Conservation (phyloP, 495 filamentous ascomycete genomes). For the Monascus purpureus region DNA sequence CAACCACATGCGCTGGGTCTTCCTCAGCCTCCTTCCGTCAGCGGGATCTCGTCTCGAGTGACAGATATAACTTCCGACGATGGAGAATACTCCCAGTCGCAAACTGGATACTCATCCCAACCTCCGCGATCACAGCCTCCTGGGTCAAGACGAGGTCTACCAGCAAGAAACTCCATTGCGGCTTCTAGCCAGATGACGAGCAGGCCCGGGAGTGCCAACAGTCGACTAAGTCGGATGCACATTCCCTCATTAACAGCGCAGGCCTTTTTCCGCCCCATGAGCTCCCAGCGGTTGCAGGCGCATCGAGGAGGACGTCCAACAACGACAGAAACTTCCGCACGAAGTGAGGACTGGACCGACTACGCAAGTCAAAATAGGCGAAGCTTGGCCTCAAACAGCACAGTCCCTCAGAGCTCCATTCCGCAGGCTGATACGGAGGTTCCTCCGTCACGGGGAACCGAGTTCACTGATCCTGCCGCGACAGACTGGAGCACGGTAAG, state of each 20-base stretch:
- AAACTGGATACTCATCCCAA: slow-evolving; percentile 23
- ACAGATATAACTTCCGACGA: slow-evolving; percentile 56
- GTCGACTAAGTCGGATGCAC: slow-evolving; percentile 71
- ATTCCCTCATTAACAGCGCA: slow-evolving; percentile 79
- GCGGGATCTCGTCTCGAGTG: slow-evolving; percentile 71
- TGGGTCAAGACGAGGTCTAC: slow-evolving; percentile 35
- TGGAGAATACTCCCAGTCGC: slow-evolving; percentile 29
- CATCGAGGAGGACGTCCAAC: slow-evolving; percentile 54
- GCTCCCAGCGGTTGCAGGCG: slow-evolving; percentile 84
- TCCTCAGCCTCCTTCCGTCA: slow-evolving; percentile 31
- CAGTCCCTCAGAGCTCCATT: slow-evolving; percentile 21
- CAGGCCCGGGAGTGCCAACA: slow-evolving; percentile 49
- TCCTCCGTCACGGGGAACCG: slow-evolving; percentile 65
- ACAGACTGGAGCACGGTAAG: slow-evolving; percentile 57
- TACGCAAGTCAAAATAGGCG: slow-evolving; percentile 32
- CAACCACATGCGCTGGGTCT: slow-evolving; percentile 25
- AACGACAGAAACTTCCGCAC: slow-evolving; percentile 25
- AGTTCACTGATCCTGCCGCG: slow-evolving; percentile 51
- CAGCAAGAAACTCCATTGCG: slow-evolving; percentile 21
- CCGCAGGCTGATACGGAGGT: slow-evolving; percentile 40
- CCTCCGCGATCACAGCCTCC: slow-evolving; percentile 30
- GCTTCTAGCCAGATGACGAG: slow-evolving; percentile 24
- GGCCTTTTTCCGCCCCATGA: slow-evolving; percentile 94
- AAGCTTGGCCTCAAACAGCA: slow-evolving; percentile 34
- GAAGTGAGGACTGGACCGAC: slow-evolving; percentile 29